A percentile compares a stretch with the other conserved stretches of the same genome.
Evolutionary conservation across 768 basidiomycete species (phyloP).

Genomic region (Tulasnella sp.): DNA sequence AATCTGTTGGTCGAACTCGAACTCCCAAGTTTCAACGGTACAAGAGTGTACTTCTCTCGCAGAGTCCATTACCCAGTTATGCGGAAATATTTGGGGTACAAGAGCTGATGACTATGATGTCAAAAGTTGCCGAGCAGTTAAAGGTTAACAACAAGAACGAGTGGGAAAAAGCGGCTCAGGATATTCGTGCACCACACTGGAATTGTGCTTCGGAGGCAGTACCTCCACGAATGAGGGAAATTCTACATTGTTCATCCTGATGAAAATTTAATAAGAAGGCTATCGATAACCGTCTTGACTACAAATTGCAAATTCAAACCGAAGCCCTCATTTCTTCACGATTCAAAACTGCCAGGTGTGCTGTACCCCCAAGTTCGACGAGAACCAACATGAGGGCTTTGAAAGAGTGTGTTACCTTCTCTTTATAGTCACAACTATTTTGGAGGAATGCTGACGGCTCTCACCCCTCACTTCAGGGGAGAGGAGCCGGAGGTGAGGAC

Average conservation of each 20-base stretch:
- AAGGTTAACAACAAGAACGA: neutral
- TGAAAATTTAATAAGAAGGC: conserved; percentile 19
- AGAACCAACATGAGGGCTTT: neutral
- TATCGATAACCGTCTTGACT: conserved; percentile 2
- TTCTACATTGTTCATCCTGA: conserved; percentile 26
- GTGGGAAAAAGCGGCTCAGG: neutral
- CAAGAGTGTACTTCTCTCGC: too few species aligned
- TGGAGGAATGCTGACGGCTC: too few species aligned
- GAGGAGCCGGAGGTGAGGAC: too few species aligned
- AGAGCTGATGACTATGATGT: neutral
- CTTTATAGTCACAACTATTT: too few species aligned
- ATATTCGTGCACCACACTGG: neutral
- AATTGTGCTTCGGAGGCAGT: neutral
- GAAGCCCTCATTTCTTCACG: neutral
- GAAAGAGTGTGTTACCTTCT: neutral
- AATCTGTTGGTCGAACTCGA: too few species aligned
- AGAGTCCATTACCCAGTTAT: too few species aligned
- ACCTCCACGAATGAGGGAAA: neutral
- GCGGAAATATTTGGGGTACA: too few species aligned
- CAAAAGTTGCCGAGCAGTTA: neutral
- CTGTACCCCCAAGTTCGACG: neutral
- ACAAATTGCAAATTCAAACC: neutral
- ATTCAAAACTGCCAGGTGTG: too few species aligned
- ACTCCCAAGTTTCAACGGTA: too few species aligned
- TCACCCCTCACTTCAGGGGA: too few species aligned